A percentile compares a stretch with the other conserved stretches of the same genome.
Conservation (phyloP, 2,329 filamentous ascomycete genomes). For the Cordyceps tenuipes region DNA sequence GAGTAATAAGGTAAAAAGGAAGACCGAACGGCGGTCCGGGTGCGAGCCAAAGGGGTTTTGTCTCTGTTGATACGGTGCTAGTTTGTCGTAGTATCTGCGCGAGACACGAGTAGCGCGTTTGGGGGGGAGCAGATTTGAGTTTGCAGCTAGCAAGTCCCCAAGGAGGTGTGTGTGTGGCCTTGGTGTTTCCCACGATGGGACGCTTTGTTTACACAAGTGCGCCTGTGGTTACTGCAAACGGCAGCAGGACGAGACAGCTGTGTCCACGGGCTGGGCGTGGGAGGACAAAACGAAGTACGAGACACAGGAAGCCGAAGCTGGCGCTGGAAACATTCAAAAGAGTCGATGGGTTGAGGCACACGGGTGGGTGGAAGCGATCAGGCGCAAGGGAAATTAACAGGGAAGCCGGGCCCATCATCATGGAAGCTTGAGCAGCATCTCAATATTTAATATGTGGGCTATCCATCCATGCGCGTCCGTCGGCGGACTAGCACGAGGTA, state of each 20-base stretch:
- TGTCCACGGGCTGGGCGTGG: neutral
- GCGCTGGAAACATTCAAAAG: conserved; percentile 1
- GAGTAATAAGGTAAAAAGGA: neutral
- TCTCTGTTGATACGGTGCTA: neutral
- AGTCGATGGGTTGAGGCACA: conserved; percentile 1
- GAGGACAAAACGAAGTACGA: neutral
- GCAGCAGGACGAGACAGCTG: conserved; percentile 1
- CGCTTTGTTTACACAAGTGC: neutral
- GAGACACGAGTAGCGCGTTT: conserved; percentile 4
- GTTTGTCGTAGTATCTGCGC: neutral
- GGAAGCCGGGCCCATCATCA: neutral
- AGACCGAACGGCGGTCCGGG: neutral
- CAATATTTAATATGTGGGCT: neutral
- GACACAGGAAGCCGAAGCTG: neutral
- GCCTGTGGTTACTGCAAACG: neutral
- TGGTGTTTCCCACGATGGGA: neutral
- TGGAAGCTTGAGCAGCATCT: neutral
- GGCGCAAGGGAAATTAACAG: conserved; percentile 5
- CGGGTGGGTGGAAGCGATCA: neutral
- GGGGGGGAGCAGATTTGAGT: conserved; percentile 2
- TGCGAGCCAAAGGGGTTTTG: conserved; percentile 8
- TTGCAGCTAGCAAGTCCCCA: conserved; percentile 6
- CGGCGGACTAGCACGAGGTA: neutral
- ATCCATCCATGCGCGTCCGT: neutral
- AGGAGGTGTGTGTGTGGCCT: neutral